phyloP scores from a whole-genome alignment of 306 rosid genomes.

The Casuarina equisetifolia region DNA sequence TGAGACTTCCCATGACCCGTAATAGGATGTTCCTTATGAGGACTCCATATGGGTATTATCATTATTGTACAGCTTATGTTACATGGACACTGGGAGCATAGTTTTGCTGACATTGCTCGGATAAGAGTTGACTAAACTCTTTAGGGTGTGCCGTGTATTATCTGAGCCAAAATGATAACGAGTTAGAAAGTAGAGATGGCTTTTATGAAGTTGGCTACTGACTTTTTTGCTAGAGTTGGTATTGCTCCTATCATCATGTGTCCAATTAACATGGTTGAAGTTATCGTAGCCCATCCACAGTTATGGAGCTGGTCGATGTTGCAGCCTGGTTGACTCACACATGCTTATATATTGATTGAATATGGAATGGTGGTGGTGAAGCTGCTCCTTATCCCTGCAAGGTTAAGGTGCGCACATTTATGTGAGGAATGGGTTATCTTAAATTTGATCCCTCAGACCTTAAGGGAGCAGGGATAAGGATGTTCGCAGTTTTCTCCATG shows the following conservation, averaged over 20 bases:
- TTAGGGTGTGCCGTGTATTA: constrained; percentile 24
- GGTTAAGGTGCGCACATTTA: constrained; percentile 99
- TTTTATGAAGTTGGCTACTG: constrained; percentile 28
- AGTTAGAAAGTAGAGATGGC: constrained; percentile 26
- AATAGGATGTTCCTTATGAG: not conserved
- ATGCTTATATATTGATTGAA: constrained; percentile 66
- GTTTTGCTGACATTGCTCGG: constrained; percentile 38
- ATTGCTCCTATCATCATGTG: constrained; percentile 35
- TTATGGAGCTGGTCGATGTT: constrained; percentile 84
- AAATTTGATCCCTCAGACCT: constrained; percentile 71
- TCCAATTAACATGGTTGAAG: constrained; percentile 43
- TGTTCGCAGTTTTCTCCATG: constrained; percentile 62
- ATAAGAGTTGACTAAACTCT: constrained; percentile 24
- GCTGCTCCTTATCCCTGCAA: constrained; percentile 99
- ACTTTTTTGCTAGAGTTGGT: constrained; percentile 37
- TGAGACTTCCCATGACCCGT: constrained; percentile 3
- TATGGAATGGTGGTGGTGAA: constrained; percentile 73
- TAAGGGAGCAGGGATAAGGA: constrained; percentile 92
- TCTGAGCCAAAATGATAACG: constrained; percentile 16
- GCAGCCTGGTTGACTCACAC: constrained; percentile 98
- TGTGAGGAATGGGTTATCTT: constrained; percentile 87
- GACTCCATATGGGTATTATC: constrained; percentile 28
- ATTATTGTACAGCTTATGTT: constrained; percentile 41
- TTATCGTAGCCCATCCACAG: constrained; percentile 86
- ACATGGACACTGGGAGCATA: constrained; percentile 40